phyloP scores from a whole-genome alignment of 345 rosid species.

The Arabis hirsuta region DNA sequence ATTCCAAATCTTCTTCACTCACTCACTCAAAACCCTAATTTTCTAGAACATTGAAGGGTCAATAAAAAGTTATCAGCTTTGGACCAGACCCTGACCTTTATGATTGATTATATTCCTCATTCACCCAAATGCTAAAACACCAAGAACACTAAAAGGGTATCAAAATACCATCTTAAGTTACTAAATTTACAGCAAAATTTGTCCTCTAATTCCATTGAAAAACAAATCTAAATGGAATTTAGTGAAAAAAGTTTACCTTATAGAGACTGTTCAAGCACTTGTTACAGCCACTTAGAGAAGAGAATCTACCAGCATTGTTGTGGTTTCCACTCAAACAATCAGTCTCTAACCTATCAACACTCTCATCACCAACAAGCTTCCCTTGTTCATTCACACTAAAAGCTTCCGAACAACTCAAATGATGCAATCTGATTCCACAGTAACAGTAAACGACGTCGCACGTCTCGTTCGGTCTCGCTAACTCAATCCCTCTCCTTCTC shows the following conservation, averaged over 20 bases:
- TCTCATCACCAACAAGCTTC: constrained; percentile 63
- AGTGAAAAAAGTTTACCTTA: constrained; percentile 37
- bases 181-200: neutral
- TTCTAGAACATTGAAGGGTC: neutral
- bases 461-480: constrained; percentile 69
- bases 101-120: neutral
- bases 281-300: constrained; percentile 74
- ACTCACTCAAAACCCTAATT: constrained; percentile 26
- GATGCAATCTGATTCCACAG: constrained; percentile 87
- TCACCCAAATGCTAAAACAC: constrained; percentile 12
- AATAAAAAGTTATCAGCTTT: constrained; percentile 7
- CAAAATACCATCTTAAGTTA: neutral
- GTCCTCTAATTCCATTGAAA: neutral
- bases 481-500: constrained; percentile 65
- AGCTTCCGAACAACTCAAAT: constrained; percentile 69
- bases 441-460: constrained; percentile 89
- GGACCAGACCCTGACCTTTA: constrained; percentile 11
- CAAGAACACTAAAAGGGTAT: constrained; percentile 18
- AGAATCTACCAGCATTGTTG: constrained; percentile 53
- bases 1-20: constrained; percentile 27
- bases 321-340: constrained; percentile 64
- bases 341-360: constrained; percentile 66
- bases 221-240: neutral
- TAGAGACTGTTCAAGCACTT: constrained; percentile 81
- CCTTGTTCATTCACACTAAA: constrained; percentile 59